Percentiles rank a stretch among this genome's conserved stretches.
Conservation (phyloP, 192 early-diverging fungal genomes). For the Funneliformis mosseae region DNA sequence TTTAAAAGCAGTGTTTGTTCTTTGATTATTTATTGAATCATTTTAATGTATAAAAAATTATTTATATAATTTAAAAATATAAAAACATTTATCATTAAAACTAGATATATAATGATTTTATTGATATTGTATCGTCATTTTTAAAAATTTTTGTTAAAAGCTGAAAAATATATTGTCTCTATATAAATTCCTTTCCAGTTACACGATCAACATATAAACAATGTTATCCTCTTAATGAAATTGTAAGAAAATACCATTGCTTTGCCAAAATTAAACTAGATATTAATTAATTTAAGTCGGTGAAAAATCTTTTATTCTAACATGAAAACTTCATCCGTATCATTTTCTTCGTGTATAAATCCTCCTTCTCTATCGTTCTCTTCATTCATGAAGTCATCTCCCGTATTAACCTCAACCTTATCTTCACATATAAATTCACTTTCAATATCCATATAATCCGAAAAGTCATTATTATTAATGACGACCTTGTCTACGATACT, state of each 20-base stretch:
- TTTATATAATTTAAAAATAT: not conserved
- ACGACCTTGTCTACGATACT: conserved; percentile 2
- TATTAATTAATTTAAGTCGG: too few relatives aligned
- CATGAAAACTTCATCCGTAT: not conserved
- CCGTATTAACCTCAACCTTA: not conserved
- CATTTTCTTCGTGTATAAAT: not conserved
- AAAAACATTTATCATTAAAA: too few relatives aligned
- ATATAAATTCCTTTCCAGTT: too few relatives aligned
- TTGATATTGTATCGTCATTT: too few relatives aligned
- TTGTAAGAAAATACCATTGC: too few relatives aligned
- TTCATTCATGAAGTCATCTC: not conserved
- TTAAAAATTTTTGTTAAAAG: too few relatives aligned
- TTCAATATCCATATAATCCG: not conserved
- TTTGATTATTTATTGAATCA: not conserved
- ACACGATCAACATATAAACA: too few relatives aligned
- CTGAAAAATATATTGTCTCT: too few relatives aligned
- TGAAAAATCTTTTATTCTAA: not conserved
- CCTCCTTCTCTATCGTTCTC: not conserved
- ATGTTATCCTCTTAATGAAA: too few relatives aligned
- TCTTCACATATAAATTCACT: conserved; percentile 32
- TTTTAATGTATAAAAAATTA: not conserved
- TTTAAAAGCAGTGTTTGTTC: not conserved
- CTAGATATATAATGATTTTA: too few relatives aligned
- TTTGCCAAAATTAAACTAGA: too few relatives aligned
- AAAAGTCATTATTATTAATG: not conserved